Percentiles rank a stretch among this genome's conserved stretches.
phyloP scores from a whole-genome alignment of 768 basidiomycete species.

The Strobilomyces echinocephalus region DNA sequence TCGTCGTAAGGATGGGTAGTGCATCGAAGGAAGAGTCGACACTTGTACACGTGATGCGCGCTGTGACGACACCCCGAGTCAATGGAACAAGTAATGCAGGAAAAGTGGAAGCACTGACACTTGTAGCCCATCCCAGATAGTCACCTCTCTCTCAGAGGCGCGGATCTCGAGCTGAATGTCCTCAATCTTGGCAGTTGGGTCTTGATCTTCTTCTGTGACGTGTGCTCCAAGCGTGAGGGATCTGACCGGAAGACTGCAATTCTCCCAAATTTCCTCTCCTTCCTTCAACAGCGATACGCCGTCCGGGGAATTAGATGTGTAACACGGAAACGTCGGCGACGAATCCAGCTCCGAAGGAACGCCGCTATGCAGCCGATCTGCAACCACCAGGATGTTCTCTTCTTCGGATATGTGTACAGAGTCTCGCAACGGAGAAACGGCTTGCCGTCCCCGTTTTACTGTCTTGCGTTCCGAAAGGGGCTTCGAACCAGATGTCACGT shows the following conservation, averaged over 20 bases:
- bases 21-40: conserved; percentile 23
- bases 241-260: neutral
- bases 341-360: neutral
- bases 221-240: neutral
- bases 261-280: neutral
- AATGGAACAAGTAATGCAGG: neutral
- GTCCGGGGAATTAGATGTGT: neutral
- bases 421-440: neutral
- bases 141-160: conserved; percentile 13
- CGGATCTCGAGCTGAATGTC: conserved; percentile 16
- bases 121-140: conserved; percentile 23
- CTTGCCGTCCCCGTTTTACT: neutral
- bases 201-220: neutral
- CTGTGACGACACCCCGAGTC: conserved; percentile 8
- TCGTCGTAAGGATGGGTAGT: conserved; percentile 7
- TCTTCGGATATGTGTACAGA: neutral
- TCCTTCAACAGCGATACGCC: neutral
- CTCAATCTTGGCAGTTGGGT: neutral
- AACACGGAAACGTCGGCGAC: neutral
- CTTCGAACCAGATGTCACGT: neutral
- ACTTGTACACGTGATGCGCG: conserved; percentile 17
- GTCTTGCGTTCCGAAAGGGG: neutral
- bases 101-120: conserved; percentile 13
- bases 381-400: neutral
- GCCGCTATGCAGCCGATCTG: conserved; percentile 4